These are phyloP conservation scores for Neurospora sp. DNA, from an alignment of 495 filamentous ascomycete genomes.

Conservation along the genomic window DNA sequence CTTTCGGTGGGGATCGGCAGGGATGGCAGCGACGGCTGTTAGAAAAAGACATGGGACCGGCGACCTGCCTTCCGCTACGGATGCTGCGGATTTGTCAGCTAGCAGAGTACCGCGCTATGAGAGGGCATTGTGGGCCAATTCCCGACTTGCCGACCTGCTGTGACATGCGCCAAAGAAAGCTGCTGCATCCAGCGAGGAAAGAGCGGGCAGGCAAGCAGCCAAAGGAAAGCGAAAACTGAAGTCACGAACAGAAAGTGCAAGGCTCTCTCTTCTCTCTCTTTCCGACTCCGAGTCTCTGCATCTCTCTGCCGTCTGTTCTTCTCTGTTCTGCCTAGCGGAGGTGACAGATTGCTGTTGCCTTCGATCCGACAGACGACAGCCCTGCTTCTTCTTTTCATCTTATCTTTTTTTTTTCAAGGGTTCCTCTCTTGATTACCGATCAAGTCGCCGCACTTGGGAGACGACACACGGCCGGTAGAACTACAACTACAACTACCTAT, in stretches of 20 bases:
- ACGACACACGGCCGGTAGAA: background rate
- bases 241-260: background rate
- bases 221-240: background rate
- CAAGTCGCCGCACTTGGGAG: background rate
- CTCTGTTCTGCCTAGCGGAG: background rate
- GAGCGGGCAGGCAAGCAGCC: background rate
- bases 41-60: background rate
- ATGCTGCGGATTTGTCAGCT: background rate
- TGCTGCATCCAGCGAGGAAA: slow-evolving; percentile 4
- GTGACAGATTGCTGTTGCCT: background rate
- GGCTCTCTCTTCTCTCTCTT: background rate
- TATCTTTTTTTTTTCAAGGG: background rate
- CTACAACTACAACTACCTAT: background rate
- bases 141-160: background rate
- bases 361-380: background rate
- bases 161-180: slow-evolving; percentile 2
- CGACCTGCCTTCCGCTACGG: background rate
- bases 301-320: background rate
- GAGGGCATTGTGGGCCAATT: background rate
- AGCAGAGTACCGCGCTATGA: background rate
- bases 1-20: background rate
- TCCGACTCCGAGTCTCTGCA: background rate
- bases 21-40: background rate
- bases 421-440: background rate
- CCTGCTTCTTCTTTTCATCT: background rate